Evolutionary conservation across 106 monocot genomes (phyloP).

Genomic region (Acanthochlamys bracteata): DNA sequence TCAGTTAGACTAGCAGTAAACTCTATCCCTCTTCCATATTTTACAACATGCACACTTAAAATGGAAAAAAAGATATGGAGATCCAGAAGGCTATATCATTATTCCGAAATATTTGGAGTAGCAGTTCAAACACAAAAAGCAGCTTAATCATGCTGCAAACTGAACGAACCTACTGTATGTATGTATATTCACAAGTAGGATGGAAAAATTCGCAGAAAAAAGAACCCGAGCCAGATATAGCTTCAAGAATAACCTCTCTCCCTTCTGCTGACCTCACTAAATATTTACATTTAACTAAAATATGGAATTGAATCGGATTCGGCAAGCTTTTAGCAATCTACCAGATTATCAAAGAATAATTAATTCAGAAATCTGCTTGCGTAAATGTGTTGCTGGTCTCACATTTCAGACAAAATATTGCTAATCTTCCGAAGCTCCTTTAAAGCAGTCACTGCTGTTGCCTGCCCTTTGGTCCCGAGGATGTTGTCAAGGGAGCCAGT

Average conservation of each 20-base stretch:
- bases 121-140: too few relatives aligned
- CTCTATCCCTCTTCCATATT: too few relatives aligned
- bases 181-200: neutral
- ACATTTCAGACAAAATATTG: slow-evolving; percentile 16
- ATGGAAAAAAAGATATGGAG: too few relatives aligned
- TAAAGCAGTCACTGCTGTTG: slow-evolving; percentile 18
- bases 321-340: neutral
- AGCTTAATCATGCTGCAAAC: too few relatives aligned
- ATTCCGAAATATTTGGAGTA: too few relatives aligned
- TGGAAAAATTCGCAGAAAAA: neutral
- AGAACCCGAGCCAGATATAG: neutral
- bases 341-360: neutral
- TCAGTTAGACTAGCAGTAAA: too few relatives aligned
- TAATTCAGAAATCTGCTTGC: too few relatives aligned
- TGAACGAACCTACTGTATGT: neutral
- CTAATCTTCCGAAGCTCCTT: slow-evolving; percentile 35
- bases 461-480: slow-evolving; percentile 9
- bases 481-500: slow-evolving; percentile 2
- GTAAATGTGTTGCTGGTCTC: neutral
- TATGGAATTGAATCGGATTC: too few relatives aligned
- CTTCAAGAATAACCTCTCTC: slow-evolving; percentile 1
- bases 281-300: too few relatives aligned
- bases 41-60: too few relatives aligned
- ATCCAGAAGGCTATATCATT: too few relatives aligned
- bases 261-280: too few relatives aligned